Conservation (phyloP, 2,329 filamentous ascomycete species). For the Coniochaeta sp. region DNA sequence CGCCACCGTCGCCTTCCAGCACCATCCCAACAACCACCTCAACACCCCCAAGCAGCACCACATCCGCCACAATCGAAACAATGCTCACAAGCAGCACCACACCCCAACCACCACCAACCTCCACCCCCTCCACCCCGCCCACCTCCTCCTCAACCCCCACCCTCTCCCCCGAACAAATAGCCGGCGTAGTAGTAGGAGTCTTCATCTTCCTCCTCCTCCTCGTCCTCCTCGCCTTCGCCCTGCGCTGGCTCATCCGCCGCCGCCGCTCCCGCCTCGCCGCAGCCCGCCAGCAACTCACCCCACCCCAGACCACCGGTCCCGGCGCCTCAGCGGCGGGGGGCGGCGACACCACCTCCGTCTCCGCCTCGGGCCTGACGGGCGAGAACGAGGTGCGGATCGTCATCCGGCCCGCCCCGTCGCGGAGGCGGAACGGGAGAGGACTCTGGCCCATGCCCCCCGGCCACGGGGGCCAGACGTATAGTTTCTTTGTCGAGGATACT, state of each 20-base stretch:
- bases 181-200: slow-evolving; percentile 18
- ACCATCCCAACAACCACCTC: not conserved
- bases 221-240: slow-evolving; percentile 11
- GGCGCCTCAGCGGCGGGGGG: not conserved
- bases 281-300: slow-evolving; percentile 9
- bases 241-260: slow-evolving; percentile 11
- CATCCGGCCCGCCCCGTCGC: slow-evolving; percentile 17
- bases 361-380: slow-evolving; percentile 9
- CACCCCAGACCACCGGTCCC: slow-evolving; percentile 1
- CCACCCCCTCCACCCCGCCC: slow-evolving; percentile 3
- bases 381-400: slow-evolving; percentile 22
- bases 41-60: not conserved
- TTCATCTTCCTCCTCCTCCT: slow-evolving; percentile 16
- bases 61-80: not conserved
- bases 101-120: slow-evolving; percentile 3
- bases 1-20: not conserved
- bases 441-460: slow-evolving; percentile 21
- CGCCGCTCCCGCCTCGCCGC: slow-evolving; percentile 6
- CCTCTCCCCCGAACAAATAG: slow-evolving; percentile 18
- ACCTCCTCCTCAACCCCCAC: slow-evolving; percentile 1
- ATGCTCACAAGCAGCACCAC: slow-evolving; percentile 1
- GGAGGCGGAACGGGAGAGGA: slow-evolving; percentile 3
- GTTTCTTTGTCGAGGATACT: slow-evolving; percentile 17
- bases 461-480: slow-evolving; percentile 15
- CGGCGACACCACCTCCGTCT: not conserved